Evolutionary conservation across 208 protist genomes (phyloP), one percentile per base, ranked within the genome.

Genomic region (Angomonas desouzai): DNA sequence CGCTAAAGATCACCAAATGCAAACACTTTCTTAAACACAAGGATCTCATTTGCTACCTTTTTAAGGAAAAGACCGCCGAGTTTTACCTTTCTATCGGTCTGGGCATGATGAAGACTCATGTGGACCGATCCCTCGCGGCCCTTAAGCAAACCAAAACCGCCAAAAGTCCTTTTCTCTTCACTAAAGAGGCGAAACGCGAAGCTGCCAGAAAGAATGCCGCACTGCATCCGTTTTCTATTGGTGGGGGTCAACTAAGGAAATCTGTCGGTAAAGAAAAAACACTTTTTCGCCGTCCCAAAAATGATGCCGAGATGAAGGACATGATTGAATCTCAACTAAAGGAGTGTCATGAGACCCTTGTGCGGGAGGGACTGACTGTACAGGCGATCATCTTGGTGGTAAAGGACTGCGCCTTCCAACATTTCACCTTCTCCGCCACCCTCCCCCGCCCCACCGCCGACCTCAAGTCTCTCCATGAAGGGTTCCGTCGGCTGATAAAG

Each of bases 11-110:
- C n/a, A 23, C 9, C 49, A 76, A 81, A 3, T 87, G 83, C 70
- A 61, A 62, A 0, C 67, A 79, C 53, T 59, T 92, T 13, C 60
- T 77, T 11, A 25, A 23, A 27, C 59, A 75, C 32, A 71, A 72
- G 48, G 51, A 58, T 33, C 68, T 76, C 22, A 38, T 91, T 25
- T 77, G 73, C 62, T 88, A 73, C 60, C 55, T 89, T 3, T 87
- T 92, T 64, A 45, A 55, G 1, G 65, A 73, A 3, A 87, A 86
- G 55, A 83, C 81, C 22, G 84, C 81, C 47, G 18, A 60, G 7
- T 81, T 86, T 34, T 86, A 79, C 40, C 73, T 92, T 11, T 78
- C 73, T 4, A 62, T 72, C 1, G 81, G 77, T 11, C 66, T 92
- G 20, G 86, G 86, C 0, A 43, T 87, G 2, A 64, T 82, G 59